Evolutionary conservation across 257 asterid genomes (phyloP), one percentile per base, ranked within the genome.

Genomic region (Agastache rugosa): DNA sequence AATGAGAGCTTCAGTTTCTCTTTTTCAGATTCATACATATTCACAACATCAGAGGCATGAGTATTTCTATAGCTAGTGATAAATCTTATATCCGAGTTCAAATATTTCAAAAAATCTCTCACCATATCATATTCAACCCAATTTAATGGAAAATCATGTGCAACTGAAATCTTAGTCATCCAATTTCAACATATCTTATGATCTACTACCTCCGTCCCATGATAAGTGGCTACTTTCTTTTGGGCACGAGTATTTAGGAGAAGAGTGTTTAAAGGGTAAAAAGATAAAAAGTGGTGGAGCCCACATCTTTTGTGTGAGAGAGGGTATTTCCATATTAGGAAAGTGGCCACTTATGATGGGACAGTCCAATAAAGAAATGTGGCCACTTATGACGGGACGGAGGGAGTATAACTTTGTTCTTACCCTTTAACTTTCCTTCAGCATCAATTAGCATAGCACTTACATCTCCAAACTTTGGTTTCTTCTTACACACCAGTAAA

Each of bases 141-240:
- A 9, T 58, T 20, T 11, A 58, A 58, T n/a, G 34, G 34, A 58
- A 58, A 12, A 58, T 29, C 63, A 58, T 58, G 63, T 29, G 63
- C 63, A 58, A 58, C 20, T 20, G 63, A 19, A 58, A 20, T 12
- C 35, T 58, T 58, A 29, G 63, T 8, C 34, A 58, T 58, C 63
- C 31, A 58, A 58, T 58, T 35, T 6, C 63, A 35, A 58, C 27
- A 58, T 22, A 15, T 22, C 20, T 58, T 58, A 22, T 58, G 31
- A 58, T 58, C 63, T 11, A n/a, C n/a, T n/a, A n/a, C n/a, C n/a
- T n/a, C n/a, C n/a, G n/a, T n/a, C n/a, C n/a, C n/a, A n/a, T n/a
- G n/a, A n/a, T n/a, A n/a, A n/a, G n/a, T n/a, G n/a, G n/a, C n/a
- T n/a, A n/a, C n/a, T n/a, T n/a, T n/a, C n/a, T n/a, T n/a, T n/a